A percentile compares a stretch with the other conserved stretches of the same genome.
Conservation (phyloP, 495 filamentous ascomycete genomes). For the Tuber umbilicatum region DNA sequence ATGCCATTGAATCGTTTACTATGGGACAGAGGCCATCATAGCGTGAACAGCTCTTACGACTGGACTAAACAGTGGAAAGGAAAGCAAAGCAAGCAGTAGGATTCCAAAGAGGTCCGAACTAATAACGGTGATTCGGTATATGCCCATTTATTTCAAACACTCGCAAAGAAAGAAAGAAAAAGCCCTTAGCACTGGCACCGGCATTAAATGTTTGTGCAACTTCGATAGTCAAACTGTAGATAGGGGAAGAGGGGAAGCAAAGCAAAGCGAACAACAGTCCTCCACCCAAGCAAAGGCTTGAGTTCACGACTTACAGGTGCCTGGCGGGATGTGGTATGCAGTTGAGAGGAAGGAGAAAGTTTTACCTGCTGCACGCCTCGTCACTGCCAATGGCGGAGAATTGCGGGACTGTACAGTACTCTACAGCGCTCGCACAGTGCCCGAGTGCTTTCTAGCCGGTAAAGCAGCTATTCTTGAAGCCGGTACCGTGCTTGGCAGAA, state of each 20-base stretch:
- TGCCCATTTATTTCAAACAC: neutral
- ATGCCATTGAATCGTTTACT: neutral
- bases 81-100: neutral
- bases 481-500: neutral
- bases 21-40: neutral
- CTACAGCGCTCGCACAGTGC: too few species aligned
- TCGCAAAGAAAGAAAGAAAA: neutral
- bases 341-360: neutral
- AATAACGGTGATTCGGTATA: neutral
- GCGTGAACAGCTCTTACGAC: neutral
- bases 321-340: neutral
- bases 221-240: neutral
- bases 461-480: neutral
- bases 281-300: neutral
- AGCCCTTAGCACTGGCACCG: neutral
- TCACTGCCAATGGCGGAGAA: neutral
- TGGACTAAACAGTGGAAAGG: neutral
- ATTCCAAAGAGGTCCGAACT: neutral
- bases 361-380: neutral
- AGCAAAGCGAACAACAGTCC: neutral
- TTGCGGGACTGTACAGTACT: neutral
- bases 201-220: neutral
- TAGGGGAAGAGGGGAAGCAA: neutral
- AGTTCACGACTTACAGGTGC: neutral
- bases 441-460: neutral